Conservation (phyloP, 2,329 filamentous ascomycete genomes). For the Waltergamsia citrina region DNA sequence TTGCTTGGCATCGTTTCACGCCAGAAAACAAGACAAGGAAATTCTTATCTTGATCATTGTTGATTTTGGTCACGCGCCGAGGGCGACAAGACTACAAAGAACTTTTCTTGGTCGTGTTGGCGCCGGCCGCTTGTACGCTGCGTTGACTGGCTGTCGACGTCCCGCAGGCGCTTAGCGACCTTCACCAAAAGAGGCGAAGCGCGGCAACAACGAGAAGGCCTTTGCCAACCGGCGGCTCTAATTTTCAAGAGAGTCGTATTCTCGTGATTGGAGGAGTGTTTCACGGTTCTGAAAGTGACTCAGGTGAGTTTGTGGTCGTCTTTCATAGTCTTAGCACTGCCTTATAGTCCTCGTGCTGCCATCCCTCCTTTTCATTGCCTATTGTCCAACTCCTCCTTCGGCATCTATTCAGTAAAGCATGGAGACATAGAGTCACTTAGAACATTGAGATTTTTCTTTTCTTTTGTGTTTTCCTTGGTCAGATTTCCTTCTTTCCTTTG, state of each 20-base stretch:
- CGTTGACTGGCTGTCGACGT: slow-evolving; percentile 6
- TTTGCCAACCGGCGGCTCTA: slow-evolving; percentile 1
- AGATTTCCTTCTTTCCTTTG: slow-evolving; percentile 5
- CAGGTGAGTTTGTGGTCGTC: slow-evolving; percentile 4
- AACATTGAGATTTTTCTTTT: slow-evolving; percentile 1
- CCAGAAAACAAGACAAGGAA: background rate
- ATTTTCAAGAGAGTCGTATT: background rate
- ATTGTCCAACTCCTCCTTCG: slow-evolving; percentile 1
- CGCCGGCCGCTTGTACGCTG: slow-evolving; percentile 1
- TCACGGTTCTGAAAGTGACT: slow-evolving; percentile 3
- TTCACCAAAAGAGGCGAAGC: background rate
- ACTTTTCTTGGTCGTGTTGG: background rate
- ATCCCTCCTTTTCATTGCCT: background rate
- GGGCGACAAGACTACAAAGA: background rate
- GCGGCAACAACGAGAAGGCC: slow-evolving; percentile 1
- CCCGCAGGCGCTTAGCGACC: slow-evolving; percentile 3
- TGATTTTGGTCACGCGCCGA: background rate
- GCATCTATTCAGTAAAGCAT: background rate
- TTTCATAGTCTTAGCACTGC: background rate
- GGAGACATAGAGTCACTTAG: background rate
- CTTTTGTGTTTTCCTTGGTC: slow-evolving; percentile 5
- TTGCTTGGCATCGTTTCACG: background rate
- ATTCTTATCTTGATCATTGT: background rate
- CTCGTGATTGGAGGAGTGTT: slow-evolving; percentile 4
- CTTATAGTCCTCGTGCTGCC: slow-evolving; percentile 2